Conservation (phyloP, 1,284 basidiomycete genomes). For the Pseudozyma hubeiensis region DNA sequence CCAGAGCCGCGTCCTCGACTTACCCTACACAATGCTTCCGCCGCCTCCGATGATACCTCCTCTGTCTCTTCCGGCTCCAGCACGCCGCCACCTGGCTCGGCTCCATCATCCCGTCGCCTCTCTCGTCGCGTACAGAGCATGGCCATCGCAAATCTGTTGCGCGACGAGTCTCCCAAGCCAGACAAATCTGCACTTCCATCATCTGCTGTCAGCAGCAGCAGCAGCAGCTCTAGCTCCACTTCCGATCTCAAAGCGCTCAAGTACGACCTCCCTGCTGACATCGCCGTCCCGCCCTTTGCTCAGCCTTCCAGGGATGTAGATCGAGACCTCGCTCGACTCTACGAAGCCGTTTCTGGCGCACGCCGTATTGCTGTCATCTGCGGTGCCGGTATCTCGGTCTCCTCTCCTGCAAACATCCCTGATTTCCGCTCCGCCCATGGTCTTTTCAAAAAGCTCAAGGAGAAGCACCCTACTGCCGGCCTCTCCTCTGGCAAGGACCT, state of each 20-base stretch:
- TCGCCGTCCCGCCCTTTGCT: slow-evolving; percentile 48
- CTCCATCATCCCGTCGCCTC: slow-evolving; percentile 28
- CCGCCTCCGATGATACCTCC: slow-evolving; percentile 8
- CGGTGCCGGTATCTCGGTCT: slow-evolving; percentile 87
- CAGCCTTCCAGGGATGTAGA: slow-evolving; percentile 47
- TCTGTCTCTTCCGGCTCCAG: slow-evolving; percentile 18
- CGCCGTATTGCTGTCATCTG: slow-evolving; percentile 85
- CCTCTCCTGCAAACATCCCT: slow-evolving; percentile 84
- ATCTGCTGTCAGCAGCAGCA: slow-evolving; percentile 1
- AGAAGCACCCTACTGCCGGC: slow-evolving; percentile 79
- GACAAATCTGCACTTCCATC: neutral
- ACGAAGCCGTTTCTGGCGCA: slow-evolving; percentile 77
- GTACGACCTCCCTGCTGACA: slow-evolving; percentile 52
- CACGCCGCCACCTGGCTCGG: slow-evolving; percentile 10
- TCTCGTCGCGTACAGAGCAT: slow-evolving; percentile 46
- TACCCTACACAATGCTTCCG: slow-evolving; percentile 8
- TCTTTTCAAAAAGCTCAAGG: slow-evolving; percentile 81
- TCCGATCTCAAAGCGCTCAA: slow-evolving; percentile 52
- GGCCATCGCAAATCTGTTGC: slow-evolving; percentile 33
- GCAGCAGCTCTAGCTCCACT: slow-evolving; percentile 7
- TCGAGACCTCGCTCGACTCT: slow-evolving; percentile 62
- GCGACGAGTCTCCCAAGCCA: slow-evolving; percentile 19
- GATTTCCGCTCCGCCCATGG: slow-evolving; percentile 89
- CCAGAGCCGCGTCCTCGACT: slow-evolving; percentile 37
- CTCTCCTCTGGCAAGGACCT: slow-evolving; percentile 84